phyloP scores from a whole-genome alignment of 2,329 filamentous ascomycete species.

The Hymenoscyphus repandus region DNA sequence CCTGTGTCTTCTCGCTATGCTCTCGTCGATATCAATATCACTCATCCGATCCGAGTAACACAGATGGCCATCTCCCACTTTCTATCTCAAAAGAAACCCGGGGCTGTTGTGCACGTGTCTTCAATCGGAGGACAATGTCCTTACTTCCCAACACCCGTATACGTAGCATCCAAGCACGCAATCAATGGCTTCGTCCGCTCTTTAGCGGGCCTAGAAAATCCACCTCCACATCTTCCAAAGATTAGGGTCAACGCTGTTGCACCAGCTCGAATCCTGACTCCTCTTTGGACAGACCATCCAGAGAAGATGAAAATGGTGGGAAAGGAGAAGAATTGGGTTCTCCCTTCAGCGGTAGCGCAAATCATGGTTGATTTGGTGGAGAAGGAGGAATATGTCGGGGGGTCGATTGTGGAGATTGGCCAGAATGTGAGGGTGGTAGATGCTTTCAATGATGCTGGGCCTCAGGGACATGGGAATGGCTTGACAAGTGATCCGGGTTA shows the following conservation, averaged over 20 bases:
- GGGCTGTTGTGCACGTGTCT: constrained; percentile 40
- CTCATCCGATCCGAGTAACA: constrained; percentile 46
- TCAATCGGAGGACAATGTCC: constrained; percentile 41
- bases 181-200: constrained; percentile 42
- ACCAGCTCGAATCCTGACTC: constrained; percentile 37
- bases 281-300: constrained; percentile 40
- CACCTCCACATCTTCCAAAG: constrained; percentile 24
- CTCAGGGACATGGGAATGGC: constrained; percentile 15
- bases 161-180: constrained; percentile 44
- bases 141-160: constrained; percentile 38
- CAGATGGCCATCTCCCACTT: constrained; percentile 46
- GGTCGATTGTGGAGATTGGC: constrained; percentile 39
- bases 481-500: not conserved
- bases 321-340: constrained; percentile 33
- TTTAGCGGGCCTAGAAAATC: constrained; percentile 33
- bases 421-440: constrained; percentile 32
- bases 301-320: constrained; percentile 38
- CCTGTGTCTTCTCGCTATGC: constrained; percentile 37
- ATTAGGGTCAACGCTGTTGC: constrained; percentile 41
- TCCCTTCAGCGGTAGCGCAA: constrained; percentile 38
- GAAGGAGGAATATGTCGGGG: constrained; percentile 32
- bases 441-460: constrained; percentile 36
- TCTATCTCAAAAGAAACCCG: constrained; percentile 29
- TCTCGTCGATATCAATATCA: constrained; percentile 44
- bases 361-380: constrained; percentile 40